Evolutionary conservation across 1,139 yeast genomes (phyloP), one percentile per base, ranked within the genome.

Genomic region (Pichia sp.): DNA sequence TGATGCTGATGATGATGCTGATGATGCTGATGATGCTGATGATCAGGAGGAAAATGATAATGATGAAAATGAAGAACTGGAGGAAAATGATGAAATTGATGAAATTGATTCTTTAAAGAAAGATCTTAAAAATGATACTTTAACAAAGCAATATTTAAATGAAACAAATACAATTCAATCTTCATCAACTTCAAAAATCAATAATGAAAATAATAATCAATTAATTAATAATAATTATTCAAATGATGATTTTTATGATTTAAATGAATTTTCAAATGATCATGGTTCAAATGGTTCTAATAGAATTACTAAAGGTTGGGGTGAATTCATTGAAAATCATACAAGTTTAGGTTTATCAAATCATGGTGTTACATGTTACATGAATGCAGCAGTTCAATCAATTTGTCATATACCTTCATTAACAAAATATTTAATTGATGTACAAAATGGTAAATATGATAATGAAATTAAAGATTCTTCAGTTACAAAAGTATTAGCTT

Each of bases 361-460:
- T 62, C 90, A 84, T 53, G 97, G 97, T 28, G 97, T 92, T 37
- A 92, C 97, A 4, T 92, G 98, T 62, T 92, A 90, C 64, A 89
- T 92, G 79, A 92, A 92, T 63, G 82, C 96, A 2, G 97, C 97
- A 3, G 81, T 92, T 37, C 98, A 92, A 66, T 80, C 95, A 1
- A 68, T 92, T 68, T 64, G 90, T 35, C 98, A 92, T 59, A 78
- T 89, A 23, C 97, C 98, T 3, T 95, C 97, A 2, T 65, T 92
- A 47, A 89, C 85, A 54, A 92, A 87, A 59, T 92, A 90, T 61
- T 68, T 92, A 46, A 70, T 73, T 42, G 92, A 85, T 48, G 74
- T 87, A 8, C 63, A 73, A 44, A 64, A 68, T 33, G 80, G 80
- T 27, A 73, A 78, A 50, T 67, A 74, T 56, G 67, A 66, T 37